Evolutionary conservation across 2,329 filamentous ascomycete genomes (phyloP).

Genomic region (Claviceps digitariae): DNA sequence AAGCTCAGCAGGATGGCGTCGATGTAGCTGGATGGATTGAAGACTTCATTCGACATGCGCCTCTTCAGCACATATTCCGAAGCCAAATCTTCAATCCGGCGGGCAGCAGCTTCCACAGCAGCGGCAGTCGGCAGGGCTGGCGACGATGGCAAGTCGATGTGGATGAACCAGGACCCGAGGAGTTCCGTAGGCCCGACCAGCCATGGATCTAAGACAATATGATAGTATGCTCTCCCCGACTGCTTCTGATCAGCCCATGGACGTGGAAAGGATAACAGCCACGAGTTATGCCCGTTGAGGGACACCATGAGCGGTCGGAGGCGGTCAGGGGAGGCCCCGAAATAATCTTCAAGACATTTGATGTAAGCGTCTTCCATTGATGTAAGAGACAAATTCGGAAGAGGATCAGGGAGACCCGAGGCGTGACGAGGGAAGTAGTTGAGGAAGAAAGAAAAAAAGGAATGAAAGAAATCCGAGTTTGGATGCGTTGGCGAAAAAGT

Average conservation of each 20-base stretch:
- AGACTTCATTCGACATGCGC: slow-evolving; percentile 7
- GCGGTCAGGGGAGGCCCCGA: slow-evolving; percentile 5
- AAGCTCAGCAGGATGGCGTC: slow-evolving; percentile 6
- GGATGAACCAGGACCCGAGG: slow-evolving; percentile 11
- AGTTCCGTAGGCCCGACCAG: slow-evolving; percentile 14
- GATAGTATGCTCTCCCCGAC: slow-evolving; percentile 15
- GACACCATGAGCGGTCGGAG: slow-evolving; percentile 16
- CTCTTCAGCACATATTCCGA: slow-evolving; percentile 5
- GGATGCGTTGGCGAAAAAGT: neutral
- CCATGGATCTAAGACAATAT: slow-evolving; percentile 22
- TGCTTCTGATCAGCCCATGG: slow-evolving; percentile 11
- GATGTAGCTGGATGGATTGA: slow-evolving; percentile 7
- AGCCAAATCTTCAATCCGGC: slow-evolving; percentile 6
- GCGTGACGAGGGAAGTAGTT: neutral
- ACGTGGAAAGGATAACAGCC: slow-evolving; percentile 20
- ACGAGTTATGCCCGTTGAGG: slow-evolving; percentile 22
- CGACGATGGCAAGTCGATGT: slow-evolving; percentile 8
- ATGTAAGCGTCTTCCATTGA: slow-evolving; percentile 7
- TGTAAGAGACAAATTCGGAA: neutral
- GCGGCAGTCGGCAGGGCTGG: slow-evolving; percentile 5
- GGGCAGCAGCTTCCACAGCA: slow-evolving; percentile 5
- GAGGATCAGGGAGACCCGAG: neutral
- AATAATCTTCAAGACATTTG: slow-evolving; percentile 8
- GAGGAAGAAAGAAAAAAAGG: neutral
- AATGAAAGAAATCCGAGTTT: neutral